These are phyloP conservation scores for Magnusiomyces ingens DNA, from an alignment of 1,139 yeast species.

Conservation along the genomic window DNA sequence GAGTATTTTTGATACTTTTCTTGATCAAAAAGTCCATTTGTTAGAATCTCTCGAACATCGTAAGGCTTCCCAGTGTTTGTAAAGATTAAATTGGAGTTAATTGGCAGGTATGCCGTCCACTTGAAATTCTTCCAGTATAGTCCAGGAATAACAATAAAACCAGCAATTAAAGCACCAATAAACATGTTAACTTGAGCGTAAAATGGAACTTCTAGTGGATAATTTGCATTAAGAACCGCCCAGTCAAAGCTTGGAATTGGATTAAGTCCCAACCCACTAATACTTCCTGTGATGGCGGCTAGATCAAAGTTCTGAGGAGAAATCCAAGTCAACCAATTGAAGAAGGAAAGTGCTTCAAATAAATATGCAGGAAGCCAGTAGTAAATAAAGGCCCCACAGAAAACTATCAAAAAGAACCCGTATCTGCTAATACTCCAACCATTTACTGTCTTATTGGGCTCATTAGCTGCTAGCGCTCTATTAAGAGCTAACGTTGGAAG, in stretches of 20 bases:
- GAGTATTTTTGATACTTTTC: conserved; percentile 33
- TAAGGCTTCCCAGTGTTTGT: conserved; percentile 44
- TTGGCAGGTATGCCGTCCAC: conserved; percentile 50
- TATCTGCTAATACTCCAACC: conserved; percentile 48
- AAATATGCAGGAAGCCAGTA: conserved; percentile 52
- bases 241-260: conserved; percentile 46
- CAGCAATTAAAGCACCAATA: conserved; percentile 40
- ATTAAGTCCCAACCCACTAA: conserved; percentile 48
- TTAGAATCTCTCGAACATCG: conserved; percentile 39
- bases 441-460: conserved; percentile 22
- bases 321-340: conserved; percentile 62
- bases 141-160: conserved; percentile 38
- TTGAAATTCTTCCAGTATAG: conserved; percentile 46
- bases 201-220: conserved; percentile 40
- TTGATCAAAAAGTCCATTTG: conserved; percentile 33
- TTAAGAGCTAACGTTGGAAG: conserved; percentile 32
- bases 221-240: conserved; percentile 38
- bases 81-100: conserved; percentile 44
- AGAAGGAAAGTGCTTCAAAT: conserved; percentile 43
- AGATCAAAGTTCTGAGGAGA: conserved; percentile 47
- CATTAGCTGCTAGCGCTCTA: conserved; percentile 15
- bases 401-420: conserved; percentile 38
- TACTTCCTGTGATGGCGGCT: conserved; percentile 48
- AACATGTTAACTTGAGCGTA: conserved; percentile 40
- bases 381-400: conserved; percentile 41